A percentile compares a stretch with the other conserved stretches of the same genome.
phyloP scores from a whole-genome alignment of 495 filamentous ascomycete species.

The Rhypophila decipiens region DNA sequence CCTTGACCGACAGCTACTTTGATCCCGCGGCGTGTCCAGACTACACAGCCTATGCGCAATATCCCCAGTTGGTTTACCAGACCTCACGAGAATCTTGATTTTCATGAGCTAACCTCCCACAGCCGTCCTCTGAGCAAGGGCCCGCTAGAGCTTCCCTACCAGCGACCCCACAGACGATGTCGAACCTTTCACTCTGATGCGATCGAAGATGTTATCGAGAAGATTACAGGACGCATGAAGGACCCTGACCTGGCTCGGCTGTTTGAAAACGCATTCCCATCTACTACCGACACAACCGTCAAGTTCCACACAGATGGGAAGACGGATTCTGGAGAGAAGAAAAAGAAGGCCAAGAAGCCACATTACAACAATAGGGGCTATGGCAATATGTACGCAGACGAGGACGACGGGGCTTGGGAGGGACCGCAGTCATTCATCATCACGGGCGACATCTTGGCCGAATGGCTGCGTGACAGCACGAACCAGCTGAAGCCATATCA shows the following conservation, averaged over 20 bases:
- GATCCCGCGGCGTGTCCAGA: slow-evolving; percentile 41
- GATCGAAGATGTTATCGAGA: slow-evolving; percentile 80
- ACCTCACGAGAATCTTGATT: slow-evolving; percentile 1
- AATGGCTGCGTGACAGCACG: slow-evolving; percentile 96
- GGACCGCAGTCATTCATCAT: slow-evolving; percentile 92
- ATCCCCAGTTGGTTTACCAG: slow-evolving; percentile 43
- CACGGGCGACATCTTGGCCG: slow-evolving; percentile 97
- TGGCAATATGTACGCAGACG: slow-evolving; percentile 3
- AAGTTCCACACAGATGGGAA: slow-evolving; percentile 48
- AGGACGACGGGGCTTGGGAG: slow-evolving; percentile 60
- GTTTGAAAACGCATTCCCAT: slow-evolving; percentile 97
- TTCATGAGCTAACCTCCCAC: slow-evolving; percentile 1
- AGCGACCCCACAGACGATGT: slow-evolving; percentile 73
- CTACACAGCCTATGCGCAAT: slow-evolving; percentile 21
- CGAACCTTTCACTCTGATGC: slow-evolving; percentile 80
- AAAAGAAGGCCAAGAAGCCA: not conserved
- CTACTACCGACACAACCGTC: slow-evolving; percentile 88
- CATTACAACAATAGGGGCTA: no score
- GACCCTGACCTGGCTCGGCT: slow-evolving; percentile 86
- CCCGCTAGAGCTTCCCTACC: slow-evolving; percentile 76
- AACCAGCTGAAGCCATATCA: slow-evolving; percentile 94
- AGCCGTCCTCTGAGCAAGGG: slow-evolving; percentile 72
- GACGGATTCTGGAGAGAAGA: slow-evolving; percentile 26
- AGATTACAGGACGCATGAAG: slow-evolving; percentile 71
- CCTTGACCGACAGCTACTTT: slow-evolving; percentile 11